Evolutionary conservation across 2,329 filamentous ascomycete species (phyloP).

Genomic region (Fusarium annulatum): DNA sequence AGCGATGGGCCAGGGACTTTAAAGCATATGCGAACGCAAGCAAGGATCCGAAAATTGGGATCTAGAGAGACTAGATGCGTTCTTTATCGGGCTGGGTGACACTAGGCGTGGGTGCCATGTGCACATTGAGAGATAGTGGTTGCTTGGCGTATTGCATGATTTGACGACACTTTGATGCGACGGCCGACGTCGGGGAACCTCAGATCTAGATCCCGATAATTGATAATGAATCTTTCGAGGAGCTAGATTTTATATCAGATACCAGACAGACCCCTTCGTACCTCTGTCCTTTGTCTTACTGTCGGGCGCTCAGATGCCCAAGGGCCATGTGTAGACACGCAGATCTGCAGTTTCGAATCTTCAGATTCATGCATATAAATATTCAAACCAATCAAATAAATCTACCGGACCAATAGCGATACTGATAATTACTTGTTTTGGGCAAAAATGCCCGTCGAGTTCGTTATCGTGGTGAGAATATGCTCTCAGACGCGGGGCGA

Average conservation of each 20-base stretch:
- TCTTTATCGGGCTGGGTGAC: neutral
- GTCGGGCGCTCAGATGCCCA: accelerated
- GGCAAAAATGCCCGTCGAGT: neutral
- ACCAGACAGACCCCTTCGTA: neutral
- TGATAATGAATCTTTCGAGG: neutral
- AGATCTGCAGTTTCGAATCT: neutral
- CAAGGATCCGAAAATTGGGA: neutral
- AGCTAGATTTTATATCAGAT: accelerated
- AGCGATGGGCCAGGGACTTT: conserved; percentile 1
- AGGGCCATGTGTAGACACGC: accelerated
- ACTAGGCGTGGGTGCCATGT: neutral
- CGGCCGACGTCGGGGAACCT: neutral
- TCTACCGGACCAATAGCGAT: neutral
- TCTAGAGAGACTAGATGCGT: neutral
- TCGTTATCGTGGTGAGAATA: neutral
- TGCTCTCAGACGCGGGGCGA: neutral
- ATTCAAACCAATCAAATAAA: accelerated
- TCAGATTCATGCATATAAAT: no score
- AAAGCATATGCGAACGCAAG: neutral
- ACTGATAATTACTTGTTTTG: accelerated
- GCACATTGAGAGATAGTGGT: neutral
- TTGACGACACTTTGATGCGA: neutral
- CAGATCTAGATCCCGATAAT: neutral
- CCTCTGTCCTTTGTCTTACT: neutral
- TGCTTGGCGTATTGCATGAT: conserved; percentile 18